Conservation (phyloP, 2,329 filamentous ascomycete species). For the Albophoma yamanashiensis region DNA sequence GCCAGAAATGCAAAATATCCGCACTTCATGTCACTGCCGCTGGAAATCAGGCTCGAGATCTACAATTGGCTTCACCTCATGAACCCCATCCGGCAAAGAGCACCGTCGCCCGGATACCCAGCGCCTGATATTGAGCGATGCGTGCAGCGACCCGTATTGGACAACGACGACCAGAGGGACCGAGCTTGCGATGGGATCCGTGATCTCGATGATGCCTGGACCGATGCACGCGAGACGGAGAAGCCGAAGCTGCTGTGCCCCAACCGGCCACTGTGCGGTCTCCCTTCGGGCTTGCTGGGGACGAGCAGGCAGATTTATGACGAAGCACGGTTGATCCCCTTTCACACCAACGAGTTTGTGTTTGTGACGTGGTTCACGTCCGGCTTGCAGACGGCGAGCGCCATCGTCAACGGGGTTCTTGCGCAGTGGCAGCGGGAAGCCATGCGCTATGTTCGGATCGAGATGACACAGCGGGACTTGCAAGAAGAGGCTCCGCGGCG, state of each 20-base stretch:
- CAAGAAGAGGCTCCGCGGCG: slow-evolving; percentile 11
- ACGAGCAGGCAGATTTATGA: slow-evolving; percentile 29
- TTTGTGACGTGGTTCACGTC: slow-evolving; percentile 36
- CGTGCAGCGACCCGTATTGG: slow-evolving; percentile 14
- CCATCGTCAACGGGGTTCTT: slow-evolving; percentile 21
- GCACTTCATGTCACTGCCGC: slow-evolving; percentile 22
- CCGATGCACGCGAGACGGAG: neutral
- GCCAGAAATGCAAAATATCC: neutral
- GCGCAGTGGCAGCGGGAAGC: slow-evolving; percentile 29
- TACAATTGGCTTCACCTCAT: slow-evolving; percentile 30
- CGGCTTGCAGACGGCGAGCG: slow-evolving; percentile 28
- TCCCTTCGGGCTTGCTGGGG: slow-evolving; percentile 29
- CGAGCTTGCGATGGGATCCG: neutral
- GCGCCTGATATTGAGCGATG: slow-evolving; percentile 20
- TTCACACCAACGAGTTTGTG: slow-evolving; percentile 31
- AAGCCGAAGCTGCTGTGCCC: slow-evolving; percentile 15
- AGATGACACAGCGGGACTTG: slow-evolving; percentile 28
- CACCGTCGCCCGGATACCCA: slow-evolving; percentile 29
- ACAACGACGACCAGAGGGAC: neutral
- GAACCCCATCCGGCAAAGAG: slow-evolving; percentile 25
- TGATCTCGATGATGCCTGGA: neutral
- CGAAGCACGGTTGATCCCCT: slow-evolving; percentile 29
- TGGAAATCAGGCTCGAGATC: slow-evolving; percentile 35
- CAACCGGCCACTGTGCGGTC: slow-evolving; percentile 23
- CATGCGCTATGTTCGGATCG: slow-evolving; percentile 29